Evolutionary conservation across 257 asterid species (phyloP).

Genomic region (Nicotiana obtusifolia): DNA sequence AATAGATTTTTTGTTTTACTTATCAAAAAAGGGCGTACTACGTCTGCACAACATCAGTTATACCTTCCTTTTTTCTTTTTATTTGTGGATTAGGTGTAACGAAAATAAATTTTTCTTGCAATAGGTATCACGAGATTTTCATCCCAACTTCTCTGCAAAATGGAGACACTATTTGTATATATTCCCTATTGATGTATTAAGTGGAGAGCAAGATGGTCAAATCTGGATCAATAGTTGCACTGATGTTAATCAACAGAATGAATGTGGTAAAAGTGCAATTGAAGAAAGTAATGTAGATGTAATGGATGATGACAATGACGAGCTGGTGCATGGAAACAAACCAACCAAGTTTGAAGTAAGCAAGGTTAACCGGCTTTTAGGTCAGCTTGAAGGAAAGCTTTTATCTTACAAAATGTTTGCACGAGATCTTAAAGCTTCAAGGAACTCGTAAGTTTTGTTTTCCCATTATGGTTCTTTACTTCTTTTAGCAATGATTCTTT

Average conservation of each 20-base stretch:
- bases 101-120: neutral
- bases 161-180: constrained; percentile 94
- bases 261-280: constrained; percentile 16
- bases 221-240: constrained; percentile 10
- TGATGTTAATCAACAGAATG: constrained; percentile 26
- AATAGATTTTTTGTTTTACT: neutral
- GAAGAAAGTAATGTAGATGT: constrained; percentile 22
- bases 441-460: constrained; percentile 57
- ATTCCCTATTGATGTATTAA: constrained; percentile 57
- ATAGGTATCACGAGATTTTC: constrained; percentile 88
- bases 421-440: constrained; percentile 88
- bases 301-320: constrained; percentile 27
- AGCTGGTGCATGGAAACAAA: constrained; percentile 38
- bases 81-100: neutral
- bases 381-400: constrained; percentile 80
- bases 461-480: neutral
- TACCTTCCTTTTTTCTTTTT: neutral
- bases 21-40: neutral
- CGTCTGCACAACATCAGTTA: neutral
- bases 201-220: constrained; percentile 24
- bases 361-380: constrained; percentile 58
- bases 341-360: constrained; percentile 55
- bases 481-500: neutral
- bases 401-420: constrained; percentile 94
- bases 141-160: constrained; percentile 95